phyloP scores from a whole-genome alignment of 257 asterid genomes.

The Rhazya stricta region DNA sequence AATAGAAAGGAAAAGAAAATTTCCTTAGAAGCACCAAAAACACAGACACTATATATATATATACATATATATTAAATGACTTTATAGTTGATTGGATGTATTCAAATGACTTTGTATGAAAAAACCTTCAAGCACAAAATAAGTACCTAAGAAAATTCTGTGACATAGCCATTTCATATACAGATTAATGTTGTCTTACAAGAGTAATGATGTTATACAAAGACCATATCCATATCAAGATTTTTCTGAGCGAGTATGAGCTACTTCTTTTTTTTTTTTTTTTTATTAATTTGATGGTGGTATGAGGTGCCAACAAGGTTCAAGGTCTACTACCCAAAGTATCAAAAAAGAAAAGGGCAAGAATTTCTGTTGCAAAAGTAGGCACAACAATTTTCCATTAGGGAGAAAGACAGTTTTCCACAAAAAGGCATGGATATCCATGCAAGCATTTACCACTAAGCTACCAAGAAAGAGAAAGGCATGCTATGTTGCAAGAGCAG shows the following conservation, averaged over 20 bases:
- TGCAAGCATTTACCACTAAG: constrained; percentile 18
- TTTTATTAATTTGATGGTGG: not conserved
- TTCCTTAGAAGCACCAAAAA: not conserved
- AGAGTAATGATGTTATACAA: too few relatives aligned
- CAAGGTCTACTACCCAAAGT: not conserved
- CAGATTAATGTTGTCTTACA: not conserved
- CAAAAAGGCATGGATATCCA: constrained; percentile 5
- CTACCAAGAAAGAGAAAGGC: constrained; percentile 2
- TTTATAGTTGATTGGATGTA: too few relatives aligned
- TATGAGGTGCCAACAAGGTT: not conserved
- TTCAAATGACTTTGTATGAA: too few relatives aligned
- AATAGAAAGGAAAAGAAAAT: not conserved
- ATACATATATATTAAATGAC: too few relatives aligned
- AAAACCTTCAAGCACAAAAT: not conserved
- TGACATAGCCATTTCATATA: not conserved
- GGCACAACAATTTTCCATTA: not conserved
- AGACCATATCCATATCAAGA: not conserved
- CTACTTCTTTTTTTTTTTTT: not conserved
- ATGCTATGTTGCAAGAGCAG: constrained; percentile 11
- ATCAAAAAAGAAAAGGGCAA: not conserved
- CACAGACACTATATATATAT: too few relatives aligned
- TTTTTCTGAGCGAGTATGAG: not conserved
- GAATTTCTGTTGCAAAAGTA: constrained; percentile 2
- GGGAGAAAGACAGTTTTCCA: not conserved
- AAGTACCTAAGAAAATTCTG: not conserved